phyloP scores from a whole-genome alignment of 768 basidiomycete genomes.

The Sutorius australiensis region DNA sequence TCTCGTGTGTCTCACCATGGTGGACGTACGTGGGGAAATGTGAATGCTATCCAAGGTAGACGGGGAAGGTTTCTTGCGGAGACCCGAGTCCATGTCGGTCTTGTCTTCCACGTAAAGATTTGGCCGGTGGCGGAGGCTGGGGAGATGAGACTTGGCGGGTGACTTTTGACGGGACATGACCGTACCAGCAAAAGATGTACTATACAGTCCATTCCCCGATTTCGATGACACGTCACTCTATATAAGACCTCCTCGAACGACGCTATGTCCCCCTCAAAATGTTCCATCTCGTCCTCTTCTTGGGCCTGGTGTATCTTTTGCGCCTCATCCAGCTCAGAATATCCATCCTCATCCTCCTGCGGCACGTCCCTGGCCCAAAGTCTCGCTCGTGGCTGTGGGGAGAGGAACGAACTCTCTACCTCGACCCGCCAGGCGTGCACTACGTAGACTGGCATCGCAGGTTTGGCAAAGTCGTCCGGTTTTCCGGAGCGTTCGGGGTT shows the following conservation, averaged over 20 bases:
- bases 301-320: conserved; percentile 29
- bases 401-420: conserved; percentile 56
- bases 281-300: conserved; percentile 5
- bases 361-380: conserved; percentile 50
- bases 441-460: conserved; percentile 51
- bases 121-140: conserved; percentile 29
- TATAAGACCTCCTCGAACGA: conserved; percentile 4
- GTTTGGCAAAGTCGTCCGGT: conserved; percentile 54
- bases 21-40: conserved; percentile 51
- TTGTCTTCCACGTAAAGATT: conserved; percentile 38
- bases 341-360: conserved; percentile 32
- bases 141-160: conserved; percentile 25
- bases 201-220: conserved; percentile 3
- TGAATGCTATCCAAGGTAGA: conserved; percentile 59
- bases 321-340: conserved; percentile 36
- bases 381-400: conserved; percentile 55
- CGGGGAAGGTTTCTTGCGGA: conserved; percentile 48
- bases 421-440: conserved; percentile 44
- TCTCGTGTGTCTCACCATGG: conserved; percentile 35
- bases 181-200: not conserved
- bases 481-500: conserved; percentile 58
- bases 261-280: not conserved
- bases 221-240: conserved; percentile 20
- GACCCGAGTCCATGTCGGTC: conserved; percentile 18
- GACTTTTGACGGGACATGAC: conserved; percentile 30